Conservation (phyloP, 371 early-diverging fungal genomes). For the Saksenaea vasiformis region DNA sequence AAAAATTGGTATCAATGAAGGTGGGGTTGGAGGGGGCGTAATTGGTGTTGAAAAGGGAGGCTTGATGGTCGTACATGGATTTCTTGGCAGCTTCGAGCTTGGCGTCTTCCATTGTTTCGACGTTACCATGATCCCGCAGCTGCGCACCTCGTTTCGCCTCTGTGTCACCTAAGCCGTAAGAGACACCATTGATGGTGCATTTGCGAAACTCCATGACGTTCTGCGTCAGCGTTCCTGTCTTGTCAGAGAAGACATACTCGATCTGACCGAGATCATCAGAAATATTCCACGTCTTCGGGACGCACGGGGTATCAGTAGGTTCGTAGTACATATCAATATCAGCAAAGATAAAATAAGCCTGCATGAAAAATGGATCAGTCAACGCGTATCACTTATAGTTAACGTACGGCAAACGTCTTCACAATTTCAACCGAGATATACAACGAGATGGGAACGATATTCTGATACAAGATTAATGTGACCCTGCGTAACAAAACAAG, state of each 20-base stretch:
- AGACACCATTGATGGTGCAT: constrained; percentile 81
- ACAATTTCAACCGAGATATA: constrained; percentile 95
- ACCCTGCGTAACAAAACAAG: constrained; percentile 28
- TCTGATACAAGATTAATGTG: constrained; percentile 48
- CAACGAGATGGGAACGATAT: constrained; percentile 85
- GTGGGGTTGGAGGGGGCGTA: constrained; percentile 42
- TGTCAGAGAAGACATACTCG: constrained; percentile 96
- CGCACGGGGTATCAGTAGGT: constrained; percentile 73
- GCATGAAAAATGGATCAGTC: constrained; percentile 30
- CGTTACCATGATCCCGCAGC: constrained; percentile 15
- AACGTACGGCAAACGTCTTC: constrained; percentile 60
- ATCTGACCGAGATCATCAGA: constrained; percentile 88
- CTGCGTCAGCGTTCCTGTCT: constrained; percentile 82
- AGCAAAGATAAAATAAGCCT: constrained; percentile 78
- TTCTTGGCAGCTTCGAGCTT: constrained; percentile 13
- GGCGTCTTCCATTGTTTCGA: constrained; percentile 2
- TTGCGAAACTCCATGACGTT: constrained; percentile 79
- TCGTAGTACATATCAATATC: constrained; percentile 89
- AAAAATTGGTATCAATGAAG: constrained; percentile 46
- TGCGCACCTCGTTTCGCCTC: constrained; percentile 38
- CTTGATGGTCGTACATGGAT: constrained; percentile 41
- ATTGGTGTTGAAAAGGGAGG: constrained; percentile 33
- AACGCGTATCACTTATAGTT: neutral
- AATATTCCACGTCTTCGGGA: constrained; percentile 87
- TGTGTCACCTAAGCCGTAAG: constrained; percentile 68